Evolutionary conservation across 192 early-diverging fungal genomes (phyloP), one percentile per base, ranked within the genome.

Genomic region (Backusella morwellensis): DNA sequence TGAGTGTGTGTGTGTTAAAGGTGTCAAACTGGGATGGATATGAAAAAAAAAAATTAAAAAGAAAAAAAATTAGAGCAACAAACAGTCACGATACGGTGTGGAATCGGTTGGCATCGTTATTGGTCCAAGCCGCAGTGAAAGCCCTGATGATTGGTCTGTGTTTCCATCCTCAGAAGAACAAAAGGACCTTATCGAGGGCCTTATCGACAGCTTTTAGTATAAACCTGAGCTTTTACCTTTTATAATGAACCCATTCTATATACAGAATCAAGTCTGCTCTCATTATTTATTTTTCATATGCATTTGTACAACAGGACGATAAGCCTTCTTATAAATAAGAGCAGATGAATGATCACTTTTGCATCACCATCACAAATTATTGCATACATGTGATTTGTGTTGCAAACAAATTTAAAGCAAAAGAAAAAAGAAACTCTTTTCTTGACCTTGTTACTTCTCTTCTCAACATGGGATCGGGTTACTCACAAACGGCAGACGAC

Each of bases 401-500:
- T 68, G 36, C 68, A 69, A 69, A 69, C 35, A 69, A 38, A 8
- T 21, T 35, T 67, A 34, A 23, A 66, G 26, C 26, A 35, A n/a
- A 63, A 8, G 12, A 32, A 66, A 29, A 14, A 66, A 26, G 0
- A 59, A 0, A 11, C 63, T 38, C 12, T 35, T 19, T 23, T 54
- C n/a, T 68, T 69, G 17, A 38, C 36, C 36, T 21, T 36, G 14
- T 69, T 38, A 36, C 36, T 69, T 36, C 9, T 36, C 35, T 21
- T 36, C 19, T 36, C 2, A 69, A 1, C 5, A 72, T 72, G 71
- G 71, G 71, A 50, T 26, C 71, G 3, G 21, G 40, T 7, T 44
- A 72, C 23, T 72, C 76, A 47, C 52, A 77, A 63, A 77, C 76
- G 9, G 77, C 77, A 35, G 50, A 40, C 15, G 71, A 73, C 47